Evolutionary conservation across 352 stramenopile species (phyloP).

Genomic region (Phytophthora vignae): DNA sequence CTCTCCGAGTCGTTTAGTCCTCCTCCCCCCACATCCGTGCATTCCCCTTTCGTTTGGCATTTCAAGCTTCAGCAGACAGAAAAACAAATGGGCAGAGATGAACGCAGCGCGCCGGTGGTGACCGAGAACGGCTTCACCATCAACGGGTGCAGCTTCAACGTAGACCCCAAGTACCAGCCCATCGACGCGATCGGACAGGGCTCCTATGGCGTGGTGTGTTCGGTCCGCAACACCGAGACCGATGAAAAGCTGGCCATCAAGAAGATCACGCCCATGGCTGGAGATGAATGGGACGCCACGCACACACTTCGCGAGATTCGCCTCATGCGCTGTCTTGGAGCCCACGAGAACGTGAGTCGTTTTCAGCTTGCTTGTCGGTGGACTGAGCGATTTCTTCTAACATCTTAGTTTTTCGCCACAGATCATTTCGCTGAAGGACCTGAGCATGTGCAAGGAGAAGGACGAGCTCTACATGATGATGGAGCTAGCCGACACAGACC

Average conservation of each 20-base stretch:
- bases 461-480: slow-evolving; percentile 98
- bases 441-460: slow-evolving; percentile 92
- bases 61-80: neutral
- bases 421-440: slow-evolving; percentile 91
- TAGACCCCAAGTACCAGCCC: slow-evolving; percentile 83
- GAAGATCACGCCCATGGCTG: slow-evolving; percentile 93
- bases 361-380: neutral
- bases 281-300: slow-evolving; percentile 90
- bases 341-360: slow-evolving; percentile 88
- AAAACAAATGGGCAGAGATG: slow-evolving; percentile 63
- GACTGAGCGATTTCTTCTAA: neutral
- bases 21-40: slow-evolving; percentile 1
- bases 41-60: neutral
- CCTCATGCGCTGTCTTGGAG: slow-evolving; percentile 89
- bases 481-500: slow-evolving; percentile 94
- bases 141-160: slow-evolving; percentile 86
- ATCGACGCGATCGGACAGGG: slow-evolving; percentile 92
- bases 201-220: slow-evolving; percentile 95
- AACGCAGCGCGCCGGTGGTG: slow-evolving; percentile 64
- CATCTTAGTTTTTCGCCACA: slow-evolving; percentile 23
- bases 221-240: slow-evolving; percentile 80
- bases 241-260: slow-evolving; percentile 92
- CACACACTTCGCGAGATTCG: slow-evolving; percentile 92
- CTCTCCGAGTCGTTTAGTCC: neutral
- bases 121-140: slow-evolving; percentile 84